Conservation (phyloP, 495 filamentous ascomycete genomes). For the Parathielavia hyrcaniae region DNA sequence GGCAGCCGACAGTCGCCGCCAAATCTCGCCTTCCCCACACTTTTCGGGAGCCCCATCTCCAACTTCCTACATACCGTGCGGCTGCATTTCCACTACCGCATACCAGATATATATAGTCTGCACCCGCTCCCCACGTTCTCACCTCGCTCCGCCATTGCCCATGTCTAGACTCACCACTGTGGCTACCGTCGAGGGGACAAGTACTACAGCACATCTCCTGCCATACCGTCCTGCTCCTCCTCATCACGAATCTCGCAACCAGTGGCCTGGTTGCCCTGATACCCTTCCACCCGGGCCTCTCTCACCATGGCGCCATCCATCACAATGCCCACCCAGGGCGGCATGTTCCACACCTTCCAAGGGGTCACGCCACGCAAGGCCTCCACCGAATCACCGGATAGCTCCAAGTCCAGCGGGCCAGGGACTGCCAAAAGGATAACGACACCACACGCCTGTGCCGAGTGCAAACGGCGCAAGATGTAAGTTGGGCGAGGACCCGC, state of each 20-base stretch:
- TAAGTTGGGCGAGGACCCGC: constrained; percentile 22
- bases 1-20: constrained; percentile 23
- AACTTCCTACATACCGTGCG: too few relatives aligned
- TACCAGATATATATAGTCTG: constrained; percentile 36
- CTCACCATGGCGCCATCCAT: constrained; percentile 45
- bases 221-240: background rate
- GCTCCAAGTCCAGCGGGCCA: constrained; percentile 37
- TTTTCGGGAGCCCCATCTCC: constrained; percentile 25
- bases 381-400: constrained; percentile 43
- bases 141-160: constrained; percentile 27
- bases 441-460: constrained; percentile 53
- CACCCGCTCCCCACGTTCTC: constrained; percentile 30
- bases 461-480: constrained; percentile 56
- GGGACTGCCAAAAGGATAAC: constrained; percentile 46
- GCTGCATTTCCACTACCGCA: constrained; percentile 13
- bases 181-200: constrained; percentile 12
- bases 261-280: background rate
- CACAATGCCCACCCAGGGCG: constrained; percentile 44
- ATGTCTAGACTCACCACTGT: constrained; percentile 25
- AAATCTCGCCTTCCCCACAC: constrained; percentile 30
- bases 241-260: background rate
- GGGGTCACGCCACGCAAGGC: constrained; percentile 45
- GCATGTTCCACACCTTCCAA: constrained; percentile 51
- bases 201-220: background rate
- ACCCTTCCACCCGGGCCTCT: background rate